Percentiles rank a stretch among this genome's conserved stretches.
These are phyloP conservation scores for Mycena epipterygia DNA, from an alignment of 768 basidiomycete genomes.

Conservation along the genomic window DNA sequence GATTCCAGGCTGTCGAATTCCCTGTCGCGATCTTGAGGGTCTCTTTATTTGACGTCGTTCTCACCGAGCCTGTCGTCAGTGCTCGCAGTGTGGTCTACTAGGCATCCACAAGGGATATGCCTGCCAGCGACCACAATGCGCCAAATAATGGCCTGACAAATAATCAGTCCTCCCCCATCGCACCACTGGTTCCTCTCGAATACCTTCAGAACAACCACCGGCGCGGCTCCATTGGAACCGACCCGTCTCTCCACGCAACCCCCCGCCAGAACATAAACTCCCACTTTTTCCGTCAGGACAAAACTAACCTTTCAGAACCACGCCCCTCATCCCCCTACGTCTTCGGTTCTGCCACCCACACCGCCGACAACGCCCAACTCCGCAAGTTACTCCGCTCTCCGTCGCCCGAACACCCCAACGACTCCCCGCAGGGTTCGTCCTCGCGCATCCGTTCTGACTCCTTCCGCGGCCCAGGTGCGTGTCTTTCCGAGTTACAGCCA, in stretches of 20 bases:
- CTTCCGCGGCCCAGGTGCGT: constrained; percentile 35
- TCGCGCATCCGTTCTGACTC: constrained; percentile 37
- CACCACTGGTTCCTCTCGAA: constrained; percentile 82
- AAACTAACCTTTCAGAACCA: constrained; percentile 55
- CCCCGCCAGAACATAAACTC: constrained; percentile 33
- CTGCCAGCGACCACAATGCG: constrained; percentile 5
- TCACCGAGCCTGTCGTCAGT: neutral
- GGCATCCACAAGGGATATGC: neutral
- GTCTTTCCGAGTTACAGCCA: constrained; percentile 27
- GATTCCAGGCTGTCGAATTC: neutral
- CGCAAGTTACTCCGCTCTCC: constrained; percentile 74
- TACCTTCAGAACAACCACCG: constrained; percentile 85
- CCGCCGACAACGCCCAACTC: constrained; percentile 59
- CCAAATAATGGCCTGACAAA: constrained; percentile 44
- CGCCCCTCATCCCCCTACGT: constrained; percentile 78
- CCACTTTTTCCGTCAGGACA: constrained; percentile 40
- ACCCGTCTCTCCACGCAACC: constrained; percentile 80
- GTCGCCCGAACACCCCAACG: constrained; percentile 57
- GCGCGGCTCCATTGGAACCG: constrained; percentile 87
- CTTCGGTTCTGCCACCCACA: constrained; percentile 74
- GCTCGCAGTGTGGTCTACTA: constrained; percentile 7
- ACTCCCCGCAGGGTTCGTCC: constrained; percentile 41
- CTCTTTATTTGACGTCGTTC: constrained; percentile 2
- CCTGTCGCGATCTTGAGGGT: neutral
- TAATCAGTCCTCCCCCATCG: constrained; percentile 57